These are phyloP conservation scores for Apiospora pterosperma DNA, from an alignment of 2,329 filamentous ascomycete genomes.

Conservation along the genomic window DNA sequence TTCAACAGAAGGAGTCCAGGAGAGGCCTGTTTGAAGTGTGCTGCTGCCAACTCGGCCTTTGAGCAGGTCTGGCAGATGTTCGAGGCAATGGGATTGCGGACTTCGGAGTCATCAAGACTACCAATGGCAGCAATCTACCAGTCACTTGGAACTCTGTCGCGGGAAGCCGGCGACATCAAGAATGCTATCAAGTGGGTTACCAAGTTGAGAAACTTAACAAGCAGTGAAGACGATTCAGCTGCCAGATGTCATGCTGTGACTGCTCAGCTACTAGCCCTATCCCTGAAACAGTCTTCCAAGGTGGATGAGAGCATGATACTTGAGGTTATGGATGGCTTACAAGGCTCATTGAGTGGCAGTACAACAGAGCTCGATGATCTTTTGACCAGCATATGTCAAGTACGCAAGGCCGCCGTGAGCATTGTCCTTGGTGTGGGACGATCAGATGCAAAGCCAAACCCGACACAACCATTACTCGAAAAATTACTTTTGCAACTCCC, in stretches of 20 bases:
- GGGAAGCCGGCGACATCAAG: constrained; percentile 40
- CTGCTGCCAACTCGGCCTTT: constrained; percentile 33
- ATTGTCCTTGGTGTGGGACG: constrained; percentile 33
- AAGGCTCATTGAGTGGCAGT: constrained; percentile 58
- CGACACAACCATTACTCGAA: constrained; percentile 41
- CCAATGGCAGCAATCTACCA: constrained; percentile 49
- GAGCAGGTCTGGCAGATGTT: constrained; percentile 35
- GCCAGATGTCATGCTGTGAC: constrained; percentile 50
- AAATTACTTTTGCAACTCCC: constrained; percentile 56
- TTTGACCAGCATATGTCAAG: constrained; percentile 51
- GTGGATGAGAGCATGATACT: constrained; percentile 40
- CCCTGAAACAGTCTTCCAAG: constrained; percentile 42
- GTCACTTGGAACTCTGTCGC: constrained; percentile 46
- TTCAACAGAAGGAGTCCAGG: constrained; percentile 51
- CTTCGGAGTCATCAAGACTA: constrained; percentile 34
- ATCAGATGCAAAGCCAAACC: constrained; percentile 12
- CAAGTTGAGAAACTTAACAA: constrained; percentile 38
- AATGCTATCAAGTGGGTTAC: constrained; percentile 56
- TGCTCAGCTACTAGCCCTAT: constrained; percentile 53
- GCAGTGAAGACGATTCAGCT: constrained; percentile 39
- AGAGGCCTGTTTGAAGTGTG: constrained; percentile 33
- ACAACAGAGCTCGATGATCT: constrained; percentile 59
- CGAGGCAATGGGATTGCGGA: constrained; percentile 29
- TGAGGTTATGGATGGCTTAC: constrained; percentile 51
- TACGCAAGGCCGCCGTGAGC: constrained; percentile 52